Evolutionary conservation across 495 filamentous ascomycete genomes (phyloP).

Genomic region (Clohesyomyces aquaticus): DNA sequence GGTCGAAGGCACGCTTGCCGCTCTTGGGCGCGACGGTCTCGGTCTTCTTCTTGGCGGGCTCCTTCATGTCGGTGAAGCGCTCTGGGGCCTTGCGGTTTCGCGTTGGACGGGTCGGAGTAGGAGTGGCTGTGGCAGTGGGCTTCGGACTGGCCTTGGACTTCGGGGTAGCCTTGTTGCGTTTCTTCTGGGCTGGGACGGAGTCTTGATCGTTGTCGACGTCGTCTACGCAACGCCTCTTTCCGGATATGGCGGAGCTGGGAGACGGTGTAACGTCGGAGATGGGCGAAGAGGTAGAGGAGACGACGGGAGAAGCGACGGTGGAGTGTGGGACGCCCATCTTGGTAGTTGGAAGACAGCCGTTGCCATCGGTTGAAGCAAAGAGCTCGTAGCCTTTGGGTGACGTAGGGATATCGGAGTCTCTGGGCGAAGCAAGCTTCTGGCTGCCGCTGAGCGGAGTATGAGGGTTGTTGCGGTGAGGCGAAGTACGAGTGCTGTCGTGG

Average conservation of each 20-base stretch:
- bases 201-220: background rate
- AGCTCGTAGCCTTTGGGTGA: background rate
- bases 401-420: background rate
- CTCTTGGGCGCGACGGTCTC: slow-evolving; percentile 22
- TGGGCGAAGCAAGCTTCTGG: background rate
- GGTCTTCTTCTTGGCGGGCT: slow-evolving; percentile 11
- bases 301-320: too few relatives aligned
- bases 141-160: background rate
- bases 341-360: too few relatives aligned
- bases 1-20: slow-evolving; percentile 45
- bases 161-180: background rate
- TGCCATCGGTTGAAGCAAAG: background rate
- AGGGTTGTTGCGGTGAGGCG: background rate
- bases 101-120: slow-evolving; percentile 2
- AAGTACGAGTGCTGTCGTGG: background rate
- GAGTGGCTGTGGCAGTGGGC: background rate
- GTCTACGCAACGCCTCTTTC: background rate
- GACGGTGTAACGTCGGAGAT: background rate
- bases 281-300: background rate
- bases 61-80: slow-evolving; percentile 11
- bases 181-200: background rate
- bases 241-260: background rate
- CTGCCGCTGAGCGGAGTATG: too few relatives aligned
- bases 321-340: too few relatives aligned
- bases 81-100: slow-evolving; percentile 24